phyloP scores from a whole-genome alignment of 176 grass and related monocot genomes.

The Aegilops tauschii region DNA sequence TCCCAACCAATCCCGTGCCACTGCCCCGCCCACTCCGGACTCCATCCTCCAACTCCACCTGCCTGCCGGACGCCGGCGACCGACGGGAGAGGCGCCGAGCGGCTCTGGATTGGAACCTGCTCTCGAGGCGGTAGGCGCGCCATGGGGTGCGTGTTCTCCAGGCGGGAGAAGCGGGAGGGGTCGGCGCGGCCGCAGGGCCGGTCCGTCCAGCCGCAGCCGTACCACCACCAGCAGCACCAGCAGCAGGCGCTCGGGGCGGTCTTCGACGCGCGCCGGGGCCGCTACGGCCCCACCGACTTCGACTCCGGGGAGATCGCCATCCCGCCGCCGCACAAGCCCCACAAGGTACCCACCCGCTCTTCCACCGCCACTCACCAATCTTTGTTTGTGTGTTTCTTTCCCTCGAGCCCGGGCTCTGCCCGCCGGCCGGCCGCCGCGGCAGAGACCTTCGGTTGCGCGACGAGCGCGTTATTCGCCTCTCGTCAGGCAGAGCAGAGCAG shows the following conservation, averaged over 20 bases:
- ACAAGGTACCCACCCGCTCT: slow-evolving; percentile 42
- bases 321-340: slow-evolving; percentile 44
- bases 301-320: slow-evolving; percentile 73
- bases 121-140: background rate
- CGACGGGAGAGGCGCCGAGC: background rate
- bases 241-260: background rate
- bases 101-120: background rate
- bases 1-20: background rate
- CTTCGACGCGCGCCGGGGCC: slow-evolving; percentile 28
- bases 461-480: background rate
- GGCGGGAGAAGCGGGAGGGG: background rate
- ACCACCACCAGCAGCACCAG: background rate
- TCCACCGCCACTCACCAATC: too few species aligned
- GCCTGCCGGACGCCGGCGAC: background rate
- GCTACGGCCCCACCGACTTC: slow-evolving; percentile 31
- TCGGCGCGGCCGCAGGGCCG: background rate
- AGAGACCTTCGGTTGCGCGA: background rate
- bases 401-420: background rate
- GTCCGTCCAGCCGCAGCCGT: background rate
- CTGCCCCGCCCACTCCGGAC: background rate
- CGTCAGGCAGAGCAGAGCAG: background rate
- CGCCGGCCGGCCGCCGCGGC: background rate
- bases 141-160: slow-evolving; percentile 77
- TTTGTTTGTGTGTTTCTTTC: background rate
- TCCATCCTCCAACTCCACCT: background rate